Conservation (phyloP, 768 basidiomycete genomes). For the Leccinum olivaceopallidum region DNA sequence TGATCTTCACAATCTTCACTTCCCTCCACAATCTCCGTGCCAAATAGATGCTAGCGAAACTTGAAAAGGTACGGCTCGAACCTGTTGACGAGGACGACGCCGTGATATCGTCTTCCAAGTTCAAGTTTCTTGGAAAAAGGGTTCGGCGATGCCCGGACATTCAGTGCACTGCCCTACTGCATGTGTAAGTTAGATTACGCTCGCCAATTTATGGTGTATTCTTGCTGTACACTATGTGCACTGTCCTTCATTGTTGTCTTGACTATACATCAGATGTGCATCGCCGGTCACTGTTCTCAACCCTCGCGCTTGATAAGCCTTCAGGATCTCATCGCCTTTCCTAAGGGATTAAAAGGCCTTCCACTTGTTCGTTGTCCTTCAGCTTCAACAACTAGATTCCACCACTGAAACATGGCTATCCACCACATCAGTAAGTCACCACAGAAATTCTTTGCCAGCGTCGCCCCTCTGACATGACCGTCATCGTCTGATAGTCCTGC, state of each 20-base stretch:
- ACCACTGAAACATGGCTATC: slow-evolving; percentile 5
- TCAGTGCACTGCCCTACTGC: too few species aligned
- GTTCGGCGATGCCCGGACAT: too few species aligned
- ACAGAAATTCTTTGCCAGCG: neutral
- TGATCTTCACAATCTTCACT: slow-evolving; percentile 1
- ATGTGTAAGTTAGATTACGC: too few species aligned
- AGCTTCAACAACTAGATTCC: neutral
- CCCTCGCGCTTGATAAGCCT: neutral
- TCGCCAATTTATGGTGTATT: neutral
- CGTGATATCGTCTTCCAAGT: neutral
- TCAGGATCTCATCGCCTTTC: neutral
- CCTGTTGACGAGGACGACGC: neutral
- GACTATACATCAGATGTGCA: neutral
- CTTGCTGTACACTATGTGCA: slow-evolving; percentile 9
- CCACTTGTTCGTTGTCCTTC: neutral
- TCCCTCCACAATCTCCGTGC: neutral
- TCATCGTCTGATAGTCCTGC: slow-evolving; percentile 15
- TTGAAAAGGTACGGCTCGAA: neutral
- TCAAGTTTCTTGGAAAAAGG: neutral
- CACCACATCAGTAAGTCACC: slow-evolving; percentile 26
- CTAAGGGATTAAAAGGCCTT: slow-evolving; percentile 4
- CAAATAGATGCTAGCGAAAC: neutral
- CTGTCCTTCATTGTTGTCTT: slow-evolving; percentile 10
- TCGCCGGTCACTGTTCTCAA: neutral
- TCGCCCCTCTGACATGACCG: neutral